Evolutionary conservation across 306 rosid species (phyloP).

Genomic region (Purshia tridentata): DNA sequence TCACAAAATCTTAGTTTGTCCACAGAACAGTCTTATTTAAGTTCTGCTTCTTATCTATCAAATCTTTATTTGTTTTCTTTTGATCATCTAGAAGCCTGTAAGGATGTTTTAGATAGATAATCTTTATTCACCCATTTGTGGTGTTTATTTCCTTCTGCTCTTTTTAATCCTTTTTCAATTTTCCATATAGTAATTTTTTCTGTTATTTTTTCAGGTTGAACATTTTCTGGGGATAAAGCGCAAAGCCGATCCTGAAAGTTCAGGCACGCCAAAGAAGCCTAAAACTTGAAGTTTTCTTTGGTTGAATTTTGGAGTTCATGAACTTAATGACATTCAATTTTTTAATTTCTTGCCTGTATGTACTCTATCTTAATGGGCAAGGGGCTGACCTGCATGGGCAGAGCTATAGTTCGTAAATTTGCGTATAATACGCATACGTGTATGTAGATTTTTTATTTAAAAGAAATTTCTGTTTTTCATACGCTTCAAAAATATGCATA

Average conservation of each 20-base stretch:
- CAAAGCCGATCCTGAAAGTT: slow-evolving; percentile 58
- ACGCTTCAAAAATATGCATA: too few relatives aligned
- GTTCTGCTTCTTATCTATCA: too few relatives aligned
- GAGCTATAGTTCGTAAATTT: too few relatives aligned
- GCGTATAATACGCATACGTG: too few relatives aligned
- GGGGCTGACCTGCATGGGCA: not conserved
- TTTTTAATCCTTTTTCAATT: not conserved
- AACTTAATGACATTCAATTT: not conserved
- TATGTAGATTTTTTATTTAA: too few relatives aligned
- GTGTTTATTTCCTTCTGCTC: not conserved
- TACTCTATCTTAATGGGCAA: not conserved
- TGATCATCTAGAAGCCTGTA: too few relatives aligned
- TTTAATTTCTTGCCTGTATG: slow-evolving; percentile 8
- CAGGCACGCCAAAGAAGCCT: slow-evolving; percentile 56
- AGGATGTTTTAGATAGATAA: not conserved
- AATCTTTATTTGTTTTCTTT: too few relatives aligned
- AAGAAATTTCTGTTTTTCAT: too few relatives aligned
- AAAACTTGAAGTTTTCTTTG: slow-evolving; percentile 44
- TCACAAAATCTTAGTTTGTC: not conserved
- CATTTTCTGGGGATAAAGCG: slow-evolving; percentile 93
- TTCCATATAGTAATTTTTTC: not conserved
- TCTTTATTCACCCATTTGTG: not conserved
- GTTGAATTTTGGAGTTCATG: slow-evolving; percentile 23
- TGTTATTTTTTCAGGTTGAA: slow-evolving; percentile 61
- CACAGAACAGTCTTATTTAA: not conserved